These are phyloP conservation scores for Epichloe glyceriae DNA, from an alignment of 2,329 filamentous ascomycete genomes.

Conservation along the genomic window DNA sequence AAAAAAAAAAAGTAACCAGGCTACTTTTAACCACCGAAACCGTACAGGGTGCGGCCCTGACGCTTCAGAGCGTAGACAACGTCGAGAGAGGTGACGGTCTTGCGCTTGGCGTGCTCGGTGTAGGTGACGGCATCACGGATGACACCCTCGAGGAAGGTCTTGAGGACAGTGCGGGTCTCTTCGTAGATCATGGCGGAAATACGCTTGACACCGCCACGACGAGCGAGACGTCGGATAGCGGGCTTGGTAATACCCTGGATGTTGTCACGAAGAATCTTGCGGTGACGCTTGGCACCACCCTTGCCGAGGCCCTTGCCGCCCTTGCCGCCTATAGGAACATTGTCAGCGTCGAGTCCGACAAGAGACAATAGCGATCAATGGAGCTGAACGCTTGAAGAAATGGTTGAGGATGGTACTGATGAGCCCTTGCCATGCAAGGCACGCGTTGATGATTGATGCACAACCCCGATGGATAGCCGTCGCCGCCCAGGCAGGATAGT, in stretches of 20 bases:
- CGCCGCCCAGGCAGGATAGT: neutral
- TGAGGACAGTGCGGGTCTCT: slow-evolving; percentile 64
- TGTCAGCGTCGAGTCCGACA: slow-evolving; percentile 28
- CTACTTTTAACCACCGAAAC: slow-evolving; percentile 66
- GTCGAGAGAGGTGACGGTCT: slow-evolving; percentile 61
- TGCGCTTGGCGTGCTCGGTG: slow-evolving; percentile 70
- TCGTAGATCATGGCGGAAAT: slow-evolving; percentile 90
- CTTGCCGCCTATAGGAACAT: slow-evolving; percentile 57
- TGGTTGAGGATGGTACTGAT: neutral
- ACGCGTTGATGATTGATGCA: neutral
- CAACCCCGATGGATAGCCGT: neutral
- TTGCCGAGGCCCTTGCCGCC: slow-evolving; percentile 97
- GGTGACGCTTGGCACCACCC: slow-evolving; percentile 96
- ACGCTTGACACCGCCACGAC: slow-evolving; percentile 99
- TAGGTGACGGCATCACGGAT: slow-evolving; percentile 68
- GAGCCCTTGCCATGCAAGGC: neutral
- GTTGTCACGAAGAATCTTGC: slow-evolving; percentile 99
- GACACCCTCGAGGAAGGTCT: slow-evolving; percentile 66
- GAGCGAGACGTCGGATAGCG: slow-evolving; percentile 93
- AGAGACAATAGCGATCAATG: neutral
- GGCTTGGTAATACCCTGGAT: slow-evolving; percentile 99
- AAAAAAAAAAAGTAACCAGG: neutral
- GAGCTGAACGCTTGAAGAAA: no score
- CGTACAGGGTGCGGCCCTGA: slow-evolving; percentile 68
- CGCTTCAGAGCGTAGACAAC: slow-evolving; percentile 57